Evolutionary conservation across 306 rosid genomes (phyloP), one percentile per base, ranked within the genome.

Genomic region (Styphnolobium japonicum): DNA sequence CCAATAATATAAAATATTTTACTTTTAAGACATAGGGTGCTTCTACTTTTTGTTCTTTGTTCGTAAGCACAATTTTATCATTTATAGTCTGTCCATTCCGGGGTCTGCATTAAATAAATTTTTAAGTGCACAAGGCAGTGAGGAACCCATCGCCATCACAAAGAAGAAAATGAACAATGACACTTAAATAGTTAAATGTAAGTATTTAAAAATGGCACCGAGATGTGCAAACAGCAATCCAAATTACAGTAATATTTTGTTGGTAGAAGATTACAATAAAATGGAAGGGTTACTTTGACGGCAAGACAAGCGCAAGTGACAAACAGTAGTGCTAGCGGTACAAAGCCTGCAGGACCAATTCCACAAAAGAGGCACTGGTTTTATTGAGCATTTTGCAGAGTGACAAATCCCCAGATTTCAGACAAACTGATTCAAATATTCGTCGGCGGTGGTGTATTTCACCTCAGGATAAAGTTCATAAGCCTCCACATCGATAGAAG

Each of bases 401-500:
- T 18, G 5, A 14, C 5, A 67, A 4, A 34, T 56, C 15, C 43
- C 74, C 33, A 72, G 16, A 55, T 1, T 16, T 81, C 68, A 87
- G 48, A 88, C 73, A 42, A 88, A 79, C 21, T 79, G 82, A 29
- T 82, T 12, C 55, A 86, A 43, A 55, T 76, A 84, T 23, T 82
- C 76, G 4, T 85, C 83, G 0, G 61, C 42, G 1, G 84, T 87
- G 10, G 85, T 82, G 86, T 87, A 87, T 63, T 85, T 80, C 3
- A 87, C 78, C 3, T 83, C 70, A 6, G 89, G 88, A 19, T 80
- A 89, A 37, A 82, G 64, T 4, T 80, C 83, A 18, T 66, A 61
- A 78, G 90, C 87, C 34, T 87, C 89, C 31, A 66, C 63, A 0
- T 84, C 88, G 34, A 56, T 69, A 15, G 89, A 61, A 15, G 83